These are phyloP conservation scores for Solanum lycopersicoides DNA, from an alignment of 257 asterid species.

Conservation along the genomic window DNA sequence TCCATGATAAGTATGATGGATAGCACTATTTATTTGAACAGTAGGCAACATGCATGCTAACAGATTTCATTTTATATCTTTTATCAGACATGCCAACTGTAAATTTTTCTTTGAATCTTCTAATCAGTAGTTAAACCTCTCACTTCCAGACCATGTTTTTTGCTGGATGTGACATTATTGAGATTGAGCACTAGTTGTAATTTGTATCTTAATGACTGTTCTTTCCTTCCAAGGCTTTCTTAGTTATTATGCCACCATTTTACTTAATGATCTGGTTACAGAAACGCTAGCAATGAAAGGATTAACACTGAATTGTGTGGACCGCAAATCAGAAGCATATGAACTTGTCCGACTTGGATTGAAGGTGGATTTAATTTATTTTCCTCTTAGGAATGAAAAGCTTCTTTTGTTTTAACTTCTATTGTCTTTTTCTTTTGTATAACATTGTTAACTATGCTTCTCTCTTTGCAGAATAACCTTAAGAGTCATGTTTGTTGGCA, in stretches of 20 bases:
- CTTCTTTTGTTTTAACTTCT: neutral
- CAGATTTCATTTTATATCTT: neutral
- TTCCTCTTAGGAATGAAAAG: neutral
- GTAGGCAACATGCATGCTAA: neutral
- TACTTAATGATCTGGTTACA: constrained; percentile 23
- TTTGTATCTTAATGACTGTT: neutral
- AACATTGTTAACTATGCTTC: constrained; percentile 13
- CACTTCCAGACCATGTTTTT: neutral
- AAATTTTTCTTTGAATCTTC: neutral
- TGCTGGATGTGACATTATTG: neutral
- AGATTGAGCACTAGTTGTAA: neutral
- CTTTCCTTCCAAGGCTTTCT: neutral
- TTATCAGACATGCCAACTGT: neutral
- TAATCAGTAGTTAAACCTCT: neutral
- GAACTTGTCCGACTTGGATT: constrained; percentile 95
- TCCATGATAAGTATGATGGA: neutral
- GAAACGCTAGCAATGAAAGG: constrained; percentile 99
- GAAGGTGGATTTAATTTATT: constrained; percentile 43
- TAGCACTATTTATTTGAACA: neutral
- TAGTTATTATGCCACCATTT: neutral
- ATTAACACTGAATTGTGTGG: constrained; percentile 91
- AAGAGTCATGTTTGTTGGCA: constrained; percentile 99
- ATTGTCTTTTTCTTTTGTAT: neutral
- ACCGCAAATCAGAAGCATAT: constrained; percentile 95
- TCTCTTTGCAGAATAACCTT: constrained; percentile 83